Evolutionary conservation across 179 eudicot species (phyloP), one percentile per base, ranked within the genome.

Genomic region (Amaranthus tricolor): DNA sequence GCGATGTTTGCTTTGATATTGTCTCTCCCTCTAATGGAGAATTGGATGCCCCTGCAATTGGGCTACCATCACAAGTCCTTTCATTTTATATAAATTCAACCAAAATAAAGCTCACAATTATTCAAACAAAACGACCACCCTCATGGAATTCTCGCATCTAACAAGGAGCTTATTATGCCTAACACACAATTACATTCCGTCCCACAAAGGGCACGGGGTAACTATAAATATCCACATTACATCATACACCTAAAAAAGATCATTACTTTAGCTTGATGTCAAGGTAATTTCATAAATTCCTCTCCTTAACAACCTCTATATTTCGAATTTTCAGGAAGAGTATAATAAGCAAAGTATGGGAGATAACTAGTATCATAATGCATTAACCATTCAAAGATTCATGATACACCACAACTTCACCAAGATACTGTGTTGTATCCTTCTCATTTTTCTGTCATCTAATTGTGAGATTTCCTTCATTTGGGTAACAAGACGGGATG

Each of bases 21-120:
- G 57, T 63, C 82, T 84, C 87, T 51, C 75, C 84, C 76, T 84
- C 86, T 75, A 74, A 48, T 13, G 84, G 75, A 55, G 79, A 78
- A 68, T 74, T 58, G 55, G 81, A 70, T 55, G 74, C 64, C 52
- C 87, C 87, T 84, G 83, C 66, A 79, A 6, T 45, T 47, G 21
- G 19, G 57, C 20, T 44, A 50, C 17, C 63, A 56, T 68, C 45
- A 31, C 58, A n/a, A 52, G 69, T 51, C 16, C 16, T 45, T 45
- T 9, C 45, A 55, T 15, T 51, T 31, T n/a, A 49, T 40, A 24
- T 54, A 20, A 53, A 61, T 54, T 64, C 45, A 49, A 53, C 72
- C 20, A 15, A 52, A 19, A 16, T 51, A 19, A 49, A 68, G 59
- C 71, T 50, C 9, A 12, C 63, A 45, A 65, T 17, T 19, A 1